A percentile compares a stretch with the other conserved stretches of the same genome.
Conservation (phyloP, 1,284 basidiomycete genomes). For the Ceratobasidium sp. region DNA sequence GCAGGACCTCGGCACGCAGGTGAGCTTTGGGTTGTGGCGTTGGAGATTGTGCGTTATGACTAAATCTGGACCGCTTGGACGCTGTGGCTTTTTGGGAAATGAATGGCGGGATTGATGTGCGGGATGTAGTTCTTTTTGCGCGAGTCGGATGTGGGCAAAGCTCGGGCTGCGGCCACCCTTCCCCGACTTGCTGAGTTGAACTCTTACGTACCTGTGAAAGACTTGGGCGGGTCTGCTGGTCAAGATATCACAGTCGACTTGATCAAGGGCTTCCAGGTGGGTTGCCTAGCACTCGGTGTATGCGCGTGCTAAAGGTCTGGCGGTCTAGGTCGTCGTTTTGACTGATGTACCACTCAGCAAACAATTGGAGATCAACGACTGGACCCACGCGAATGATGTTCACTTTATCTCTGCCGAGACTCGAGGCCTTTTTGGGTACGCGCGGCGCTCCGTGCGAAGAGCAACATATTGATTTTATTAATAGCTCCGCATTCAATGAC, state of each 20-base stretch:
- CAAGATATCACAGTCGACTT: constrained; percentile 83
- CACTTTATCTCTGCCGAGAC: constrained; percentile 95
- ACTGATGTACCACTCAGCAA: constrained; percentile 83
- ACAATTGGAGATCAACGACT: constrained; percentile 96
- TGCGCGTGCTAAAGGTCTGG: constrained; percentile 37
- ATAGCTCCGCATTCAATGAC: constrained; percentile 93
- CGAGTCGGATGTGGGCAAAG: constrained; percentile 86
- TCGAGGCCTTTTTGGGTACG: constrained; percentile 93
- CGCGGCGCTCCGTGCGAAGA: constrained; percentile 41
- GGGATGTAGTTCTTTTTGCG: constrained; percentile 90
- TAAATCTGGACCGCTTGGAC: constrained; percentile 26
- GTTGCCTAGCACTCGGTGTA: constrained; percentile 8
- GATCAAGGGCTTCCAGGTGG: constrained; percentile 90
- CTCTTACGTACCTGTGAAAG: constrained; percentile 93
- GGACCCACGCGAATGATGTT: constrained; percentile 89
- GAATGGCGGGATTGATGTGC: constrained; percentile 4
- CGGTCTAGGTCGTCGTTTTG: constrained; percentile 84
- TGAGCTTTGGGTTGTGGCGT: constrained; percentile 56
- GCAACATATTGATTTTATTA: neutral
- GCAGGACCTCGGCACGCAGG: constrained; percentile 94
- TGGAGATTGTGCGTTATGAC: constrained; percentile 3
- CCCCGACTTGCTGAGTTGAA: constrained; percentile 97
- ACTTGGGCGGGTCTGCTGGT: constrained; percentile 77
- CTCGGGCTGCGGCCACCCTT: constrained; percentile 87
- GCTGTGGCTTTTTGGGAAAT: neutral